A percentile compares a stretch with the other conserved stretches of the same genome.
Conservation (phyloP, 2,329 filamentous ascomycete genomes). For the Septoria linicola region DNA sequence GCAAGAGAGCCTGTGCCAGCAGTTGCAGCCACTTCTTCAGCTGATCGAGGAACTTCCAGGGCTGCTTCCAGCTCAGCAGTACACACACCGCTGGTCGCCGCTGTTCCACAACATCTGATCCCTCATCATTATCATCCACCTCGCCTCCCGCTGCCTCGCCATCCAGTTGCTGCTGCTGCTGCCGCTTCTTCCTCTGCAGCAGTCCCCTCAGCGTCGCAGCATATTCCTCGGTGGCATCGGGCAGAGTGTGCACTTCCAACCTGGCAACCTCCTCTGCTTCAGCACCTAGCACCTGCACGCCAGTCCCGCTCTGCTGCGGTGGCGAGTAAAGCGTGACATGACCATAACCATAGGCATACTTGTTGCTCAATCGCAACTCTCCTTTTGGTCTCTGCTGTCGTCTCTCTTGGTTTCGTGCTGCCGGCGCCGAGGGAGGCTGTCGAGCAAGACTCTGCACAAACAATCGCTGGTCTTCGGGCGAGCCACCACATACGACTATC, state of each 20-base stretch:
- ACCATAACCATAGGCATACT: slow-evolving; percentile 38
- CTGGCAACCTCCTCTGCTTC: slow-evolving; percentile 37
- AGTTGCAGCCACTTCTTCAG: slow-evolving; percentile 86
- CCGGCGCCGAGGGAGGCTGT: slow-evolving; percentile 32
- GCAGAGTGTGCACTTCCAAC: slow-evolving; percentile 36
- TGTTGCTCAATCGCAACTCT: slow-evolving; percentile 36
- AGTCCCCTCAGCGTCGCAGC: slow-evolving; percentile 31
- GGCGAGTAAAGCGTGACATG: slow-evolving; percentile 37
- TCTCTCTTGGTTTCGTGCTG: slow-evolving; percentile 27
- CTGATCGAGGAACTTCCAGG: slow-evolving; percentile 88
- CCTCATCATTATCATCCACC: slow-evolving; percentile 13
- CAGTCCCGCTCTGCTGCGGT: slow-evolving; percentile 29
- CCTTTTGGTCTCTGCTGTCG: slow-evolving; percentile 30
- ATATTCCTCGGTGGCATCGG: slow-evolving; percentile 34
- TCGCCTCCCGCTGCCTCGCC: slow-evolving; percentile 20
- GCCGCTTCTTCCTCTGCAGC: slow-evolving; percentile 24
- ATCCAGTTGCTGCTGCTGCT: slow-evolving; percentile 12
- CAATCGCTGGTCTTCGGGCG: slow-evolving; percentile 33
- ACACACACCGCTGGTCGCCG: slow-evolving; percentile 61
- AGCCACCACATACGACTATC: slow-evolving; percentile 36
- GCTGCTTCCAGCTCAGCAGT: slow-evolving; percentile 92
- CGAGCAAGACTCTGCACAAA: slow-evolving; percentile 33
- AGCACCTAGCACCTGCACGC: slow-evolving; percentile 30
- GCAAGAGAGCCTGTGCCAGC: slow-evolving; percentile 69
- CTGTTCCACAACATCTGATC: background rate